Percentiles rank a stretch among this genome's conserved stretches.
Conservation (phyloP, 345 rosid genomes). For the Mercurialis annua region DNA sequence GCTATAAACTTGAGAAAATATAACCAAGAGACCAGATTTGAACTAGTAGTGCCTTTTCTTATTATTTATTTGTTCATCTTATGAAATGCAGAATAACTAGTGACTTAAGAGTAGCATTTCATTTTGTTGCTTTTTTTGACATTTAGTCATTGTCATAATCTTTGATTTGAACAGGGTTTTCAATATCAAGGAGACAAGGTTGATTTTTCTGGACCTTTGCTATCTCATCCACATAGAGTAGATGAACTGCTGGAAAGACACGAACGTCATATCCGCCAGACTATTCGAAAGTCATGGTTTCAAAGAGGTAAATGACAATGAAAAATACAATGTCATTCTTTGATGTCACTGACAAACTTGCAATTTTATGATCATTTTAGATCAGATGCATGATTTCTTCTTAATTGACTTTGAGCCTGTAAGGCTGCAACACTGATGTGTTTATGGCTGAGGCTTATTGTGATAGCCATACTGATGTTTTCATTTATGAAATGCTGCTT, state of each 20-base stretch:
- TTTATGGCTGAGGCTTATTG: background rate
- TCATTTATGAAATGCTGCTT: background rate
- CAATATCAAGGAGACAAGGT: constrained; percentile 61
- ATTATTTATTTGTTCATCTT: background rate
- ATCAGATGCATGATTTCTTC: background rate
- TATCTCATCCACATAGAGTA: constrained; percentile 66
- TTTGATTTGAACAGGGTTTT: constrained; percentile 48
- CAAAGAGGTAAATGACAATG: constrained; percentile 58
- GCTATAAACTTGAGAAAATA: background rate
- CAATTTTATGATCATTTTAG: background rate
- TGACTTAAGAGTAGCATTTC: background rate
- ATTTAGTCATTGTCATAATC: background rate
- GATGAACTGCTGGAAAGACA: constrained; percentile 75
- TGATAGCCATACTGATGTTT: background rate
- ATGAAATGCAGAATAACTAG: background rate
- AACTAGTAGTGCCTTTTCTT: background rate
- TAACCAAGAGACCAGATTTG: background rate
- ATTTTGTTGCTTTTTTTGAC: background rate
- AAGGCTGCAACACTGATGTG: background rate
- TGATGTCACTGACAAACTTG: background rate
- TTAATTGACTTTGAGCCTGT: background rate
- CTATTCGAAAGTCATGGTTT: constrained; percentile 87
- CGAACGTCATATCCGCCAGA: constrained; percentile 78
- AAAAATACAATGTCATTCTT: background rate
- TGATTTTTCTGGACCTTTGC: constrained; percentile 81